Evolutionary conservation across 495 filamentous ascomycete genomes (phyloP), one percentile per base, ranked within the genome.

Genomic region (Penicillium goetzii): DNA sequence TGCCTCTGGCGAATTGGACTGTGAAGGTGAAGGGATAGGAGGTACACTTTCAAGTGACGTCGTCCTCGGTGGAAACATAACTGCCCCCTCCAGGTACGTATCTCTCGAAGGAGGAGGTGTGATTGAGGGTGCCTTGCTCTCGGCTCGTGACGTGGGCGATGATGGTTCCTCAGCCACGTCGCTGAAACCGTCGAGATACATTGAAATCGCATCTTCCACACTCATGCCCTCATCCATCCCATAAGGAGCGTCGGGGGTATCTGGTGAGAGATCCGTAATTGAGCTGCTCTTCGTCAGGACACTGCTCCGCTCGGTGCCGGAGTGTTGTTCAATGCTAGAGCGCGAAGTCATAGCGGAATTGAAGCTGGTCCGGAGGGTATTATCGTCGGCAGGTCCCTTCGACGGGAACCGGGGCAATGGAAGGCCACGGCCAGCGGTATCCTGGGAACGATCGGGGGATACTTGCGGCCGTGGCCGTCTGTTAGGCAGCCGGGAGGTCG

Each of bases 161-260:
- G 56, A 63, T 6, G 77, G 74, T 50, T 81, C 78, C 66, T 82
- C 80, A 2, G 80, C 76, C 41, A 82, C 75, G 50, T 90, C 88
- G 58, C 81, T 81, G 76, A 95, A 94, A 0, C 93, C 92, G 65
- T 89, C 86, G 58, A 90, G 89, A 72, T 97, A 97, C 90, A 97
- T 93, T 17, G 89, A 91, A 76, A 97, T 95, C 9, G 92, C 89
- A 79, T 97, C 93, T 66, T 98, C 93, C 3, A 97, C 85, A 63
- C 89, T 96, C 82, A 93, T 89, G 5, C 86, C 88, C 60, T 86
- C 89, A 60, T 92, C 89, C 41, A 83, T 84, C 9, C 82, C 79
- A 41, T 82, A 84, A 59, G 81, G 77, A n/a, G 73, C 77, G 58
- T 82, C 80, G 61, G 78, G 82, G 32, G 77, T 81, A 53, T 91